Base-by-base conservation (phyloP, 768 basidiomycete species). In the Inosperma sp. region DNA sequence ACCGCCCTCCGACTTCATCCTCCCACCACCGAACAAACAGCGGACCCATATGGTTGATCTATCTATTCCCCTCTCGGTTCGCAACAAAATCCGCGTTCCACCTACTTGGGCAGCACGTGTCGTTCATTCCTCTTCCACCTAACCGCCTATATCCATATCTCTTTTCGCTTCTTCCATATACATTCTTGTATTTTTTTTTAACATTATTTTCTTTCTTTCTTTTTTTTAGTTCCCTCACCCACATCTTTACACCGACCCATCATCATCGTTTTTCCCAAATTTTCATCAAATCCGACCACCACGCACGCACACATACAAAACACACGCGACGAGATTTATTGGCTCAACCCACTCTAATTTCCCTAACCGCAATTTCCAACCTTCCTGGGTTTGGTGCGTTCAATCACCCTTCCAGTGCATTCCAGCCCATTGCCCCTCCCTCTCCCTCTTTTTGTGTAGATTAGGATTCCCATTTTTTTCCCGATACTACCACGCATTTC, bases 181-280 rank as follows among this genome's bases (percentile, higher is more conserved):
- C 37, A 31, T 51, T 41, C 50, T 43, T 43, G 52, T 47, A 48
- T 51, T 62, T 55, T 58, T 56, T 48, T 56, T 57, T 36, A 47
- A 57, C 52, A 33, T 58, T 53, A 48, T 56, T 56, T 61, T 53
- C 51, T 33, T 54, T 59, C 54, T 57, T 55, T 52, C 45, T 16
- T 27, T 58, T 22, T 48, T 27, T 33, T 42, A n/a, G 19, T 36
- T 55, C 30, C 25, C 13, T 43, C 21, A 12, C 4, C 30, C 37
- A 36, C 47, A 22, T 30, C n/a, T 40, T 25, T 39, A 27, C 46
- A 36, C 40, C 46, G 52, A 48, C 52, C 40, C 51, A 53, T 29
- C 43, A 53, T 49, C 36, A 46, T n/a, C n/a, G n/a, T n/a, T n/a
- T n/a, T n/a, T n/a, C n/a, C n/a, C n/a, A n/a, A n/a, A n/a, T n/a